These are phyloP conservation scores for Ballota nigra DNA, from an alignment of 257 asterid species.

Conservation along the genomic window DNA sequence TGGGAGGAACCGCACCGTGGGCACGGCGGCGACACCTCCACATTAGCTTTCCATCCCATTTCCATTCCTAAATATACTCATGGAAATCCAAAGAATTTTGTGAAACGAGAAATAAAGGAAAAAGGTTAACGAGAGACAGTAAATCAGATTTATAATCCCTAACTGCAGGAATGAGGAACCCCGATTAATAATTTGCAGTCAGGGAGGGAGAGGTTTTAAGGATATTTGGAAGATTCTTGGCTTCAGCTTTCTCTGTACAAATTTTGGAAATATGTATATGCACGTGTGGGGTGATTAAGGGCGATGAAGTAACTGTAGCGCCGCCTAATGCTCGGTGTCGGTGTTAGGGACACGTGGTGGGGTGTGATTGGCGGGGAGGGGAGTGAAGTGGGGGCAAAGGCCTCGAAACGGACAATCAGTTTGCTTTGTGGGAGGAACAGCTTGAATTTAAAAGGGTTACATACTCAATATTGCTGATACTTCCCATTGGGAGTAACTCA, in stretches of 20 bases:
- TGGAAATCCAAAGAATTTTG: slow-evolving; percentile 2
- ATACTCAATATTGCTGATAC: neutral
- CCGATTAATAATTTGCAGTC: too few species aligned
- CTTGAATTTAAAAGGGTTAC: neutral
- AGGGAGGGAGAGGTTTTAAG: too few species aligned
- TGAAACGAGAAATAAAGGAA: too few species aligned
- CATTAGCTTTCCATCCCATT: slow-evolving; percentile 51
- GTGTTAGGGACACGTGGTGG: slow-evolving; percentile 50
- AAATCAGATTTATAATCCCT: too few species aligned
- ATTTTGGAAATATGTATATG: neutral
- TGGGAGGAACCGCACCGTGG: slow-evolving; percentile 78
- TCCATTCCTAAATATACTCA: slow-evolving; percentile 45
- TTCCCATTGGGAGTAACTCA: neutral
- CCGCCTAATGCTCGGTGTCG: slow-evolving; percentile 62
- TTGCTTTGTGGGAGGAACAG: slow-evolving; percentile 34
- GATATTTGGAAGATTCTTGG: too few species aligned
- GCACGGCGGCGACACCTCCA: slow-evolving; percentile 53
- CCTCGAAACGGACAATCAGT: slow-evolving; percentile 33
- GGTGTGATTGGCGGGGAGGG: slow-evolving; percentile 23
- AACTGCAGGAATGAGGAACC: too few species aligned
- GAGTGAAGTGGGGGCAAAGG: slow-evolving; percentile 49
- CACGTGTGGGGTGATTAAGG: slow-evolving; percentile 57
- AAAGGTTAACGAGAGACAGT: too few species aligned
- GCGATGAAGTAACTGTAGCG: slow-evolving; percentile 39
- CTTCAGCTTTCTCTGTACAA: too few species aligned